Percentiles rank a stretch among this genome's conserved stretches.
Evolutionary conservation across 768 basidiomycete genomes (phyloP).

Genomic region (Leccinum disarticulatum): DNA sequence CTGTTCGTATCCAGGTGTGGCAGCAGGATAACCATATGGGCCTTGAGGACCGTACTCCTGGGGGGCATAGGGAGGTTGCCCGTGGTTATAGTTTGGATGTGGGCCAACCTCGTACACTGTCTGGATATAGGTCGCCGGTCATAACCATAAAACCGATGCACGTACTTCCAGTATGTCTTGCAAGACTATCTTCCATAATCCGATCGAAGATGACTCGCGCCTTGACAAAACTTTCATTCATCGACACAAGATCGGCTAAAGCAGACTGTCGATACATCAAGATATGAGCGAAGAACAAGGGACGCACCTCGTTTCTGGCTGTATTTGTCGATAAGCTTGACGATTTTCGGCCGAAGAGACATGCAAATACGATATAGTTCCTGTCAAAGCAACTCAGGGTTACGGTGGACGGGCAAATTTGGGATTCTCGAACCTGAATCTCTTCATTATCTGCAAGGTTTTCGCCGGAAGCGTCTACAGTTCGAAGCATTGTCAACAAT

Average conservation of each 20-base stretch:
- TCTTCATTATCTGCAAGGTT: conserved; percentile 91
- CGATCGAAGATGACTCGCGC: conserved; percentile 88
- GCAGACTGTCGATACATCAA: background rate
- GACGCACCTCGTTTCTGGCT: conserved; percentile 79
- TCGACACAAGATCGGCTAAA: conserved; percentile 86
- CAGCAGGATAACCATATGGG: conserved; percentile 46
- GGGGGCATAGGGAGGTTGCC: conserved; percentile 27
- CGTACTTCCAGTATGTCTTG: conserved; percentile 66
- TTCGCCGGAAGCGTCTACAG: conserved; percentile 73
- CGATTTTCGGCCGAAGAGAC: conserved; percentile 89
- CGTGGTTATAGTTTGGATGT: conserved; percentile 29
- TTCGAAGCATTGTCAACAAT: conserved; percentile 69
- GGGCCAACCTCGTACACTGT: conserved; percentile 53
- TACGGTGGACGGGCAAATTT: conserved; percentile 1
- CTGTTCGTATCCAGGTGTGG: conserved; percentile 42
- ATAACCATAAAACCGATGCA: conserved; percentile 1
- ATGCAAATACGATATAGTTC: conserved; percentile 91
- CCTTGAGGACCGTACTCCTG: conserved; percentile 38
- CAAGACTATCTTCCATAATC: conserved; percentile 90
- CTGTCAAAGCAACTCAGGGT: conserved; percentile 37
- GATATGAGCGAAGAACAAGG: background rate
- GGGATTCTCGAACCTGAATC: conserved; percentile 57
- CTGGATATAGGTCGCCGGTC: conserved; percentile 8
- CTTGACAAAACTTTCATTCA: conserved; percentile 92
- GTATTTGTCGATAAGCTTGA: conserved; percentile 95